phyloP scores from a whole-genome alignment of 352 stramenopile genomes.

The Phytopythium kandeliae region DNA sequence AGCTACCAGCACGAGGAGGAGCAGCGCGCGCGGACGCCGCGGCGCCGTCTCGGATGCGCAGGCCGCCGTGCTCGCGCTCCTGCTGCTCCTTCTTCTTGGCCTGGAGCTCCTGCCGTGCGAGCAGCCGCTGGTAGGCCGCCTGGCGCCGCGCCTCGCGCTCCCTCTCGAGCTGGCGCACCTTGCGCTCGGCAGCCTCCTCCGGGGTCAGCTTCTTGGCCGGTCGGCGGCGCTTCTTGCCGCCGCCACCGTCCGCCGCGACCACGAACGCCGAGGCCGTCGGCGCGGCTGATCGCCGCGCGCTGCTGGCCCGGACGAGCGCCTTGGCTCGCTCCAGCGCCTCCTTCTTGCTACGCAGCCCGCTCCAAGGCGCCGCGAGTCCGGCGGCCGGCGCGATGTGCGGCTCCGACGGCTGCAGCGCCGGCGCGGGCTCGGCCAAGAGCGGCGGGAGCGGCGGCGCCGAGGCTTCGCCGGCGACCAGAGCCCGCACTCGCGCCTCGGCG shows the following conservation, averaged over 20 bases:
- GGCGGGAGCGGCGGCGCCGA: neutral
- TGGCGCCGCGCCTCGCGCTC: slow-evolving; percentile 45
- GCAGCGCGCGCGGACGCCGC: neutral
- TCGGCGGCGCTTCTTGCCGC: slow-evolving; percentile 21
- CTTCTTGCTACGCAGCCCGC: slow-evolving; percentile 18
- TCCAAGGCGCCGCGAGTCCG: neutral
- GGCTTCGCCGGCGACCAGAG: slow-evolving; percentile 23
- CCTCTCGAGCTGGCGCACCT: slow-evolving; percentile 19
- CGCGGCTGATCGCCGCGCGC: neutral
- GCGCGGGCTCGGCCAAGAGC: neutral
- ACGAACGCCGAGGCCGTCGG: slow-evolving; percentile 24
- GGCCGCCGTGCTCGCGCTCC: slow-evolving; percentile 1
- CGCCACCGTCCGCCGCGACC: slow-evolving; percentile 31
- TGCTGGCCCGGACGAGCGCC: slow-evolving; percentile 24
- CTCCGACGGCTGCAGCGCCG: no score
- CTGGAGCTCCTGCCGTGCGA: slow-evolving; percentile 52
- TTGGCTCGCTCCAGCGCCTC: slow-evolving; percentile 26
- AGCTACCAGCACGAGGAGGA: neutral
- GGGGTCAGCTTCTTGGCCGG: slow-evolving; percentile 22
- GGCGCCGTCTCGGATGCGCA: neutral
- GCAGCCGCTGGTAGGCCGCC: slow-evolving; percentile 50
- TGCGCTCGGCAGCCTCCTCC: slow-evolving; percentile 20
- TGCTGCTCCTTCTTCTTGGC: slow-evolving; percentile 26
- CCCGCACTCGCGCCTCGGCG: slow-evolving; percentile 45
- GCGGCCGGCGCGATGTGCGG: neutral